Percentiles rank a stretch among this genome's conserved stretches.
Evolutionary conservation across 495 filamentous ascomycete genomes (phyloP).

Genomic region (Viridothelium virens): DNA sequence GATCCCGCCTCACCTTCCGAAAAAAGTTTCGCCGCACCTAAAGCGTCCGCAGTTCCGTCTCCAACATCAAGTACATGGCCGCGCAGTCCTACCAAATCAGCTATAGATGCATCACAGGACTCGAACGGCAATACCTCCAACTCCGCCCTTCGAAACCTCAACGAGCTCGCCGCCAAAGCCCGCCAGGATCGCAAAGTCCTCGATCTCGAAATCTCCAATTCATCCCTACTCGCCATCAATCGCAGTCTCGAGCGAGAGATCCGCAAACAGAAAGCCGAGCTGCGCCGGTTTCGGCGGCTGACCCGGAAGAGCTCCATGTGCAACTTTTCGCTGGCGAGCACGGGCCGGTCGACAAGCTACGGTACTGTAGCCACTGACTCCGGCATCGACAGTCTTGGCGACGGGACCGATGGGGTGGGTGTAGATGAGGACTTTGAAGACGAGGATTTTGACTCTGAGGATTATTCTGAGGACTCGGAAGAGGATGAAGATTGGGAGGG

Average conservation of each 20-base stretch:
- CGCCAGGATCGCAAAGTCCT: conserved; percentile 89
- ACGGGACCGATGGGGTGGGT: not conserved
- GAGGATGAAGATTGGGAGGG: conserved; percentile 32
- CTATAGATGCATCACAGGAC: conserved; percentile 39
- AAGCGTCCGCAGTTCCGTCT: not conserved
- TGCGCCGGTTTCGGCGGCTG: conserved; percentile 74
- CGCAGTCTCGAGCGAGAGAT: conserved; percentile 84
- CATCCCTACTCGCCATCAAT: conserved; percentile 94
- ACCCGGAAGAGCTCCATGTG: conserved; percentile 34
- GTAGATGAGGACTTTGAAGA: not conserved
- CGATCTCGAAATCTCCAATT: conserved; percentile 97
- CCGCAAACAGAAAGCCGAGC: conserved; percentile 79
- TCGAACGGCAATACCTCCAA: not conserved
- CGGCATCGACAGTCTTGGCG: not conserved
- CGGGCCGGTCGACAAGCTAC: not conserved
- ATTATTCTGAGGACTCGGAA: not conserved
- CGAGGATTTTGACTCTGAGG: not conserved
- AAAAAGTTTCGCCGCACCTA: not conserved
- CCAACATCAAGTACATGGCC: conserved; percentile 13
- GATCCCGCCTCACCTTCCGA: conserved; percentile 30
- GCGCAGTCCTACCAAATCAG: conserved; percentile 44
- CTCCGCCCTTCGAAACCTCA: conserved; percentile 22
- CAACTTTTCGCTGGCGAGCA: not conserved
- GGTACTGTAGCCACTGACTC: not conserved
- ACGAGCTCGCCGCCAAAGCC: conserved; percentile 70